Base-by-base conservation (phyloP, 1,284 basidiomycete species). In the Melampsora medusae region DNA sequence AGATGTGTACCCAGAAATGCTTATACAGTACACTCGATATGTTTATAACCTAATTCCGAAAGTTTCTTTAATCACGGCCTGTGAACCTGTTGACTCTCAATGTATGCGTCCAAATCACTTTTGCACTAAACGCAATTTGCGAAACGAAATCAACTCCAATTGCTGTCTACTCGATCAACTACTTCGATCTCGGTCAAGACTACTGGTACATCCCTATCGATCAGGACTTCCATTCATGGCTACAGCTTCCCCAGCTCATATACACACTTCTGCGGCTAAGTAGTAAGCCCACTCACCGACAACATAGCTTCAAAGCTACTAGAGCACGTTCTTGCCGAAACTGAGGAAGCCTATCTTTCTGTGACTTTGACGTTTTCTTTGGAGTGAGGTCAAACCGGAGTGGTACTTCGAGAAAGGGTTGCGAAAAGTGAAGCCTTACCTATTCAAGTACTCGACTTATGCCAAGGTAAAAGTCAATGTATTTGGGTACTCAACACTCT, bases 341-440 rank as follows among this genome's bases (percentile, higher is more conserved):
- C 42, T 42, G 31, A 25, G 16, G 19, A 28, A 48, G 46, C 4
- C 49, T 33, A 56, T 14, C 46, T 49, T 68, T 28, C 46, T 48
- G 22, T n/a, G 12, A 25, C 42, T 62, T 9, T 14, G 28, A 16
- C 4, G 7, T 17, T 12, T 22, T 12, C 19, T 12, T 48, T n/a
- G 6, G 19, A 74, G 72, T 42, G 72, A 74, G 33, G 14, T 60
- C 53, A 74, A 74, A 46, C 72, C 72, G 28, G 56, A 67, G 12
- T 76, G 73, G 73, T 76, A 50, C 31, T 62, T 76, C 35, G 59
- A 76, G 35, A 68, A 76, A 46, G 73, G 73, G 56, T 60, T 76
- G 16, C 53, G 73, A 9, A 76, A 76, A 49, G 73, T 76, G 0
- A 56, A 53, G 31, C 73, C 73, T 25, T 76, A 76, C 46, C 25